Evolutionary conservation across 2,329 filamentous ascomycete species (phyloP).

Genomic region (Penicillium sp.): DNA sequence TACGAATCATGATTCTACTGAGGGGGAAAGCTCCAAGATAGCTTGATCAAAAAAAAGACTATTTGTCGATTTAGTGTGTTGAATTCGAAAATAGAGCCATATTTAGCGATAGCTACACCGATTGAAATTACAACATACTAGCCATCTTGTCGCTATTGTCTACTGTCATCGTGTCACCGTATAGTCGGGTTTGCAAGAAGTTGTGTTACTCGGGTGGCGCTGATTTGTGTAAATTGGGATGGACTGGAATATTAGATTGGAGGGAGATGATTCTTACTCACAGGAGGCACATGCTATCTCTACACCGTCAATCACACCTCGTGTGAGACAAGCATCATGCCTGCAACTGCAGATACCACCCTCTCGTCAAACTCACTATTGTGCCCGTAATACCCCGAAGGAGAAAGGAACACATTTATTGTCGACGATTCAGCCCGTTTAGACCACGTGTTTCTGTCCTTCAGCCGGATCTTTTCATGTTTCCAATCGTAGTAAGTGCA

Average conservation of each 20-base stretch:
- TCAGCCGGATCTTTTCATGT: neutral
- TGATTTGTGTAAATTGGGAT: slow-evolving; percentile 1
- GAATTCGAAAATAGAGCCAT: neutral
- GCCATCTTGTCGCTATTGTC: neutral
- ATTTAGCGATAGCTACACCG: neutral
- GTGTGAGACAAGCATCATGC: slow-evolving; percentile 17
- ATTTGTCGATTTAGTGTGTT: neutral
- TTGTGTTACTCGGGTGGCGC: slow-evolving; percentile 1
- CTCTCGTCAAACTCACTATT: neutral
- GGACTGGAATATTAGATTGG: slow-evolving; percentile 2
- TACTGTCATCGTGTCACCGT: slow-evolving; percentile 7
- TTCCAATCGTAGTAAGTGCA: neutral
- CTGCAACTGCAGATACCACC: slow-evolving; percentile 10
- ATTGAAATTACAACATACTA: neutral
- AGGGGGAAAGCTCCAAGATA: too few species aligned
- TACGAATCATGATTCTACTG: neutral
- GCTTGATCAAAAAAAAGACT: too few species aligned
- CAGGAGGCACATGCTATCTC: neutral
- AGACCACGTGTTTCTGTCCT: slow-evolving; percentile 1
- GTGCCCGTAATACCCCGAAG: neutral
- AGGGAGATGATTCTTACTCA: neutral
- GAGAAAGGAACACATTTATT: neutral
- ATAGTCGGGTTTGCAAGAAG: slow-evolving; percentile 12
- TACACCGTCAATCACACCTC: slow-evolving; percentile 10
- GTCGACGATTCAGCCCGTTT: neutral